Evolutionary conservation across 2,329 filamentous ascomycete species (phyloP), one percentile per base, ranked within the genome.

Genomic region (Neonectria coccinea): DNA sequence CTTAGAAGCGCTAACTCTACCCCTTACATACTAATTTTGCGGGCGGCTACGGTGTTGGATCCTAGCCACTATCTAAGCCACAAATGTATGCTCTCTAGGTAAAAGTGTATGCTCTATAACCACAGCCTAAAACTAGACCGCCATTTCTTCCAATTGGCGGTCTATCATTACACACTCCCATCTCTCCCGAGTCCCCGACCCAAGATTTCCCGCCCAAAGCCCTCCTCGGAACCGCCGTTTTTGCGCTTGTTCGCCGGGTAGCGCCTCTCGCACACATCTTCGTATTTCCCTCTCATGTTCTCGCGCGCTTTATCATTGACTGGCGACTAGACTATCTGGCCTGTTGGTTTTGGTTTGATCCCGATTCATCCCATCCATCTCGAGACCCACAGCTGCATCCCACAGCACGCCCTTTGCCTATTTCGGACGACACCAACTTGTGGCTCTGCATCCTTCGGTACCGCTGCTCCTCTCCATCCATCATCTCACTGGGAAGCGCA

Each of bases 71-170:
- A n/a, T n/a, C n/a, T n/a, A n/a, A n/a, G n/a, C n/a, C n/a, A n/a
- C n/a, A n/a, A n/a, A n/a, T n/a, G n/a, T n/a, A n/a, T n/a, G n/a
- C n/a, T n/a, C n/a, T n/a, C n/a, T n/a, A n/a, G n/a, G n/a, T n/a
- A n/a, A n/a, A n/a, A n/a, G n/a, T n/a, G n/a, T n/a, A n/a, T n/a
- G n/a, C n/a, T n/a, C n/a, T n/a, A n/a, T n/a, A n/a, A n/a, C n/a
- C n/a, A n/a, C n/a, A n/a, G n/a, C n/a, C n/a, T 44, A 27, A 53
- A n/a, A 59, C 64, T 71, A 74, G 72, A 74, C 72, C 72, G 72
- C 72, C 62, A 67, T 70, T 74, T 73, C 74, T 75, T 76, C 75
- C 75, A 77, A 77, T 77, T 75, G 74, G 74, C 72, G 68, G 68
- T 59, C 62, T 59, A 72, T 69, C 61, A 76, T 76, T 77, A 75